A percentile compares a stretch with the other conserved stretches of the same genome.
Evolutionary conservation across 805 yeast genomes (phyloP).

Genomic region (Kodamaea jinghongensis): DNA sequence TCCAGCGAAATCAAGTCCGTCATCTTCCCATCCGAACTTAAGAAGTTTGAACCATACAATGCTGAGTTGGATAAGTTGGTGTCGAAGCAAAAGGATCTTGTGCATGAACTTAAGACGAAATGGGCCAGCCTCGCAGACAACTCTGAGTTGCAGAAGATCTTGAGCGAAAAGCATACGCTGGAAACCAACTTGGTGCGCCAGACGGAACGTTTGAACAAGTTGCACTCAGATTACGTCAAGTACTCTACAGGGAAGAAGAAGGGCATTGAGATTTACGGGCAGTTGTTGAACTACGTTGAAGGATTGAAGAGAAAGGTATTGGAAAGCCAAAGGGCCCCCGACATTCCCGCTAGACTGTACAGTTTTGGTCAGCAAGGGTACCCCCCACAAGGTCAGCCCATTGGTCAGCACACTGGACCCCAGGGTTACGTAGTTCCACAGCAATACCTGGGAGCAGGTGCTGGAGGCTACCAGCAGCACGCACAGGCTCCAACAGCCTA

Average conservation of each 20-base stretch:
- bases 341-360: neutral
- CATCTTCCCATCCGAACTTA: conserved; percentile 66
- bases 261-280: conserved; percentile 63
- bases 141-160: conserved; percentile 39
- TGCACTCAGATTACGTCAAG: conserved; percentile 55
- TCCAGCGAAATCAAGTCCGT: conserved; percentile 54
- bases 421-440: neutral
- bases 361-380: no score
- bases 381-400: no score
- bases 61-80: conserved; percentile 65
- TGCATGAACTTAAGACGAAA: conserved; percentile 27
- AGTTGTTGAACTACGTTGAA: conserved; percentile 33
- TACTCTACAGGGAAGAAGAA: conserved; percentile 57
- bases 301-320: conserved; percentile 5
- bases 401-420: no score
- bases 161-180: conserved; percentile 39
- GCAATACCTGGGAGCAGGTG: no score
- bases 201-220: conserved; percentile 38
- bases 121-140: conserved; percentile 30
- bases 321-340: neutral
- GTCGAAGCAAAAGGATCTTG: conserved; percentile 56
- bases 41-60: conserved; percentile 69
- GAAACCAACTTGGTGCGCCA: conserved; percentile 31
- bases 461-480: neutral
- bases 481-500: neutral